These are phyloP conservation scores for Biscogniauxia marginata DNA, from an alignment of 2,329 filamentous ascomycete species.

Conservation along the genomic window DNA sequence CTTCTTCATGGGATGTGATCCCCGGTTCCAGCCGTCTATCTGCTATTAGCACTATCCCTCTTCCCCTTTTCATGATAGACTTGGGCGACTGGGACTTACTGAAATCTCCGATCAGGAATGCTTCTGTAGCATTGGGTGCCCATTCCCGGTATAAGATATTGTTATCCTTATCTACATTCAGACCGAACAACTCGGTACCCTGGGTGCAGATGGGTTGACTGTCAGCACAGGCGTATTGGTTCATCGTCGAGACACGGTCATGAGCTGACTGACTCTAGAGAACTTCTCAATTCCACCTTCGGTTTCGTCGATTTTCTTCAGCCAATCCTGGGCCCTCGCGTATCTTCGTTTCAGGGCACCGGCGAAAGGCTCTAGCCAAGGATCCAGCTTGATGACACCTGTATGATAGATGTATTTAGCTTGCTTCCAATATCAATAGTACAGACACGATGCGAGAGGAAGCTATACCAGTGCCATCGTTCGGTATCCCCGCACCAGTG, in stretches of 20 bases:
- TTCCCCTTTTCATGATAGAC: neutral
- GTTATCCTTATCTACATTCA: conserved; percentile 77
- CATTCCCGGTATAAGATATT: conserved; percentile 93
- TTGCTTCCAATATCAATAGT: neutral
- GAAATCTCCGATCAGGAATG: conserved; percentile 91
- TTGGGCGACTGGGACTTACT: conserved; percentile 61
- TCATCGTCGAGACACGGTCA: neutral
- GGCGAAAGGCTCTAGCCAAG: conserved; percentile 84
- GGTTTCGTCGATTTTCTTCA: conserved; percentile 74
- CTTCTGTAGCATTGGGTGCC: conserved; percentile 85
- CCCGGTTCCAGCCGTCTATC: conserved; percentile 80
- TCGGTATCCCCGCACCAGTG: conserved; percentile 46
- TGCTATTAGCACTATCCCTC: conserved; percentile 28
- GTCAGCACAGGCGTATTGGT: conserved; percentile 8
- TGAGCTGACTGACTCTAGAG: conserved; percentile 60
- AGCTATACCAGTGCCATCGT: conserved; percentile 68
- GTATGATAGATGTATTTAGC: conserved; percentile 18
- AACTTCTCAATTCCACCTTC: conserved; percentile 94
- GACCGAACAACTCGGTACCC: conserved; percentile 84
- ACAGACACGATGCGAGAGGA: conserved; percentile 1
- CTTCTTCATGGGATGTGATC: conserved; percentile 83
- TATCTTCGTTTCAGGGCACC: conserved; percentile 75
- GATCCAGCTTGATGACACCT: conserved; percentile 87
- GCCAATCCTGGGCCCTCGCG: conserved; percentile 79
- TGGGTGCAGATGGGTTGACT: conserved; percentile 36